phyloP scores from a whole-genome alignment of 2,329 filamentous ascomycete genomes.

The Aspergillus fijiensis region DNA sequence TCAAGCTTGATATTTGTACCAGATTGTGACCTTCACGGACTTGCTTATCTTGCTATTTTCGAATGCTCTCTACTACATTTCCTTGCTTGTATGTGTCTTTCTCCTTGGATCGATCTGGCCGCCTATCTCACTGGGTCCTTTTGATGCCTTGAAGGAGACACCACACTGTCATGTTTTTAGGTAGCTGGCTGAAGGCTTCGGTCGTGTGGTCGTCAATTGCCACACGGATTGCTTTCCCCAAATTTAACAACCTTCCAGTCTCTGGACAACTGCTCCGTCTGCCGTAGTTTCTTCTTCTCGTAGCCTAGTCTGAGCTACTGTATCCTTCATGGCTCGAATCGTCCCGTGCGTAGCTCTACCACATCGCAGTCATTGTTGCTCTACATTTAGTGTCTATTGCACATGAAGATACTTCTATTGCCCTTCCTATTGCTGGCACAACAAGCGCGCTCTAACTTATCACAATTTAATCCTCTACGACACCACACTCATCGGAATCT shows the following conservation, averaged over 20 bases:
- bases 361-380: too few relatives aligned
- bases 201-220: background rate
- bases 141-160: background rate
- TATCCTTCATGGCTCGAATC: too few relatives aligned
- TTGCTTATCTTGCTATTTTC: background rate
- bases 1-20: slow-evolving; percentile 7
- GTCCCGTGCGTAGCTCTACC: too few relatives aligned
- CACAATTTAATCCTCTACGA: too few relatives aligned
- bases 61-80: background rate
- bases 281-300: background rate
- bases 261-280: background rate
- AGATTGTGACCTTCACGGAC: slow-evolving; percentile 7
- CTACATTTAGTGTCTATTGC: too few relatives aligned
- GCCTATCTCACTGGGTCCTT: background rate
- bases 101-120: background rate
- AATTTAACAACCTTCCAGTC: background rate
- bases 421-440: too few relatives aligned
- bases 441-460: too few relatives aligned
- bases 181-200: background rate
- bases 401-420: too few relatives aligned
- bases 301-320: background rate
- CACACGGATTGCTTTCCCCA: background rate
- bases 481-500: too few relatives aligned
- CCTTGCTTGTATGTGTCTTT: background rate
- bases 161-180: background rate